A percentile compares a stretch with the other conserved stretches of the same genome.
phyloP scores from a whole-genome alignment of 2,329 filamentous ascomycete species.

The Colletotrichum sp. region DNA sequence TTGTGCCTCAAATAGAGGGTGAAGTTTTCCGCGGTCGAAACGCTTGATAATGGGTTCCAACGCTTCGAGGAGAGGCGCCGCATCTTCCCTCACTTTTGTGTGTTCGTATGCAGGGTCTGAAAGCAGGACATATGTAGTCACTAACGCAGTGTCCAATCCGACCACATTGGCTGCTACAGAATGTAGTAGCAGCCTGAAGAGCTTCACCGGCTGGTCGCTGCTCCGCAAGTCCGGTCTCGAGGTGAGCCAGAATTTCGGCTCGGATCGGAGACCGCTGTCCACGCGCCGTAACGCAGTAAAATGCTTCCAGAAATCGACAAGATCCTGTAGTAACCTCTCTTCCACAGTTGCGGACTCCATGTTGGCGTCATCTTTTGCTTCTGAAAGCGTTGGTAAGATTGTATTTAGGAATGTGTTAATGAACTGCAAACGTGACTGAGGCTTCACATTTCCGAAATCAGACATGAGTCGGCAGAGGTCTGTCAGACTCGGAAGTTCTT shows the following conservation, averaged over 20 bases:
- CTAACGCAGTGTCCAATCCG: constrained; percentile 6
- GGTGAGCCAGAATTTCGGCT: constrained; percentile 34
- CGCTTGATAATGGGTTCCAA: constrained; percentile 14
- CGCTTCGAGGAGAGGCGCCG: background rate
- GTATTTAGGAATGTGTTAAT: background rate
- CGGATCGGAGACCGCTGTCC: constrained; percentile 13
- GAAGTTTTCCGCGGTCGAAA: constrained; percentile 7
- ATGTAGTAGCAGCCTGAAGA: background rate
- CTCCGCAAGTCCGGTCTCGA: constrained; percentile 29
- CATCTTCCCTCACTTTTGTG: background rate
- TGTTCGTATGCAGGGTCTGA: background rate
- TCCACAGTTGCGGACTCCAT: background rate
- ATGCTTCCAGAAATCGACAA: constrained; percentile 41
- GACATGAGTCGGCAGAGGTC: constrained; percentile 13
- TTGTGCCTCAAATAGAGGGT: background rate
- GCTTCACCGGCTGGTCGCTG: background rate
- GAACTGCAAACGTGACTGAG: constrained; percentile 1
- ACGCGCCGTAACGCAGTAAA: constrained; percentile 37
- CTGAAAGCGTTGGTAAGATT: background rate
- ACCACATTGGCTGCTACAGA: background rate
- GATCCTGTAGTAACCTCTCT: constrained; percentile 26
- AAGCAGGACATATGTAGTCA: constrained; percentile 19
- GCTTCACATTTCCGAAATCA: background rate
- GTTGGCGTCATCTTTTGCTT: background rate
- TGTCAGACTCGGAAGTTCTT: background rate